phyloP scores from a whole-genome alignment of 352 stramenopile genomes.

The Phytophthora colocasiae region DNA sequence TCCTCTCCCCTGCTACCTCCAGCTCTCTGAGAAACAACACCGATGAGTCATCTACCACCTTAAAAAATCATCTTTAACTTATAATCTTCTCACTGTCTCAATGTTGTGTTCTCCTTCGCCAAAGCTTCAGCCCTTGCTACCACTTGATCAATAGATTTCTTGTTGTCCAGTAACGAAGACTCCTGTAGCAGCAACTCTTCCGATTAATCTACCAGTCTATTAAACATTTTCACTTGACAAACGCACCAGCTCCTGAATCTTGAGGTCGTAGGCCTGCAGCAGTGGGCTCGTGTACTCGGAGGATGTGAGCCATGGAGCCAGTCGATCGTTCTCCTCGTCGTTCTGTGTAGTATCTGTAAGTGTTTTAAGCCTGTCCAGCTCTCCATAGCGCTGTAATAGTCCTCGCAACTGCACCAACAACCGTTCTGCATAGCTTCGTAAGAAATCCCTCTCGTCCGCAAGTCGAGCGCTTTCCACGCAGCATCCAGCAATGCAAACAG shows the following conservation, averaged over 20 bases:
- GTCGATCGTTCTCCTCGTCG: slow-evolving; percentile 15
- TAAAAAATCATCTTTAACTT: neutral
- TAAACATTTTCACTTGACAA: neutral
- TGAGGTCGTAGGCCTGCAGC: slow-evolving; percentile 79
- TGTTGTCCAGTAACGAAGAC: slow-evolving; percentile 53
- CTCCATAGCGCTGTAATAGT: slow-evolving; percentile 70
- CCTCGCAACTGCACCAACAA: slow-evolving; percentile 65
- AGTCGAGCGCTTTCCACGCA: slow-evolving; percentile 55
- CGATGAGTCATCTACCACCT: neutral
- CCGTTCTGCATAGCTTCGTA: slow-evolving; percentile 72
- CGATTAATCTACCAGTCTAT: neutral
- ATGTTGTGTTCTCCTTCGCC: slow-evolving; percentile 68
- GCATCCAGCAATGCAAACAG: slow-evolving; percentile 28
- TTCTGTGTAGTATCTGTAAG: slow-evolving; percentile 45
- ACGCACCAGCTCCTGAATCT: slow-evolving; percentile 77
- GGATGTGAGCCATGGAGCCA: slow-evolving; percentile 74
- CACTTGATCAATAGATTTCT: slow-evolving; percentile 66
- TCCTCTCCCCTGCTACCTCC: slow-evolving; percentile 60
- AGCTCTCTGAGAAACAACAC: slow-evolving; percentile 53
- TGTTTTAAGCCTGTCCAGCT: slow-evolving; percentile 75
- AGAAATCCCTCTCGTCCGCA: slow-evolving; percentile 68
- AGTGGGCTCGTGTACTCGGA: slow-evolving; percentile 77
- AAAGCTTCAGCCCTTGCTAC: slow-evolving; percentile 52
- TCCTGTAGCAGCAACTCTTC: slow-evolving; percentile 40
- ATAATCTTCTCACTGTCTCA: slow-evolving; percentile 59